These are phyloP conservation scores for Diplodia sapinea DNA, from an alignment of 2,329 filamentous ascomycete species.

Conservation along the genomic window DNA sequence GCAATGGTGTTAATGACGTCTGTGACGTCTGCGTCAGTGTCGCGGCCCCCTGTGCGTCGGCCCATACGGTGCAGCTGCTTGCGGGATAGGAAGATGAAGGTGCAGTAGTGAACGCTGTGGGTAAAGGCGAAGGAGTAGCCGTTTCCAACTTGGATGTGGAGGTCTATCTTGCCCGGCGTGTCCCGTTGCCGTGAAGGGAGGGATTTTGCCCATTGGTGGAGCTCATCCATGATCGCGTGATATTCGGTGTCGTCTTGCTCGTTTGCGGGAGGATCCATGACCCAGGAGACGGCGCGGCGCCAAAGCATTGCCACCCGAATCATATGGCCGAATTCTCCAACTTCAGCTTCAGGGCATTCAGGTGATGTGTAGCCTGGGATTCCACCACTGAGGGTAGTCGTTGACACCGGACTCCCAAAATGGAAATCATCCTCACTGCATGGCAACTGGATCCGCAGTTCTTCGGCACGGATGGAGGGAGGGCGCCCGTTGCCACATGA, in stretches of 20 bases:
- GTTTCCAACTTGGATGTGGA: conserved; percentile 27
- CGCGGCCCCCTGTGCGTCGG: conserved; percentile 6
- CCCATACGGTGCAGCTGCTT: conserved; percentile 27
- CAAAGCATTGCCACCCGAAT: conserved; percentile 18
- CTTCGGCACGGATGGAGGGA: conserved; percentile 3
- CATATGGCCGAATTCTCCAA: conserved; percentile 28
- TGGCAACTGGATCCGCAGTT: conserved; percentile 14
- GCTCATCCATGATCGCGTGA: not conserved
- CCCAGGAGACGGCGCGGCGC: conserved; percentile 20
- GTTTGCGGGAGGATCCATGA: conserved; percentile 19
- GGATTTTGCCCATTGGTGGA: conserved; percentile 4
- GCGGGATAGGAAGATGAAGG: conserved; percentile 19
- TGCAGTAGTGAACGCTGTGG: conserved; percentile 20
- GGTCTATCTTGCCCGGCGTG: conserved; percentile 27
- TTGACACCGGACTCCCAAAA: conserved; percentile 14
- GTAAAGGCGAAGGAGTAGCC: conserved; percentile 28
- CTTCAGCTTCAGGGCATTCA: not conserved
- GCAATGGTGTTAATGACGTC: conserved; percentile 9
- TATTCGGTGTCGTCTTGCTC: conserved; percentile 23
- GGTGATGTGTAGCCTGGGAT: not conserved
- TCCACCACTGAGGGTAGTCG: conserved; percentile 2
- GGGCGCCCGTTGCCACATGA: conserved; percentile 16
- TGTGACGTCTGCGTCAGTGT: conserved; percentile 6
- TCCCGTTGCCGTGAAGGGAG: conserved; percentile 23
- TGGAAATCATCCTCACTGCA: conserved; percentile 27